Evolutionary conservation across 495 filamentous ascomycete species (phyloP), one percentile per base, ranked within the genome.

Genomic region (Mytilinidion resinicola): DNA sequence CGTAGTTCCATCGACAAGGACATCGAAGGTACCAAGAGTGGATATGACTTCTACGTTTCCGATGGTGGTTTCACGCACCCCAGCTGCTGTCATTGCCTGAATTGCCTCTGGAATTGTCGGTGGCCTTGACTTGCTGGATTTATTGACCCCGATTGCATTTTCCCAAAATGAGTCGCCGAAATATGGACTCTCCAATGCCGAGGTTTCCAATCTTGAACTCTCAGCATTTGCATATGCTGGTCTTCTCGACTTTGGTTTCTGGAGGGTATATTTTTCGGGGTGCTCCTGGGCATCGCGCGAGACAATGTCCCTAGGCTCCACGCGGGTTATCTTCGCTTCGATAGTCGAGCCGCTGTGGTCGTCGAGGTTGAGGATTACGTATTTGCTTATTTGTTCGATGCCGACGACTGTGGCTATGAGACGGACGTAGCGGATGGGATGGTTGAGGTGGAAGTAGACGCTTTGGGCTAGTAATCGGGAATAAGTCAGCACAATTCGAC

Each of bases 361-460:
- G 61, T 97, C 93, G 25, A 97, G 64, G 0, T 81, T 88, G 43
- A 90, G 80, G 55, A 88, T 71, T 17, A 78, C 82, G 57, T 78
- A 80, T 5, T 73, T 76, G 54, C 76, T 56, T 41, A 64, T 79
- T 17, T 89, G 82, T 57, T 89, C 85, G 53, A 90, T 76, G 11
- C 88, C 86, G 48, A 95, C 85, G 17, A 98, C 79, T 11, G 79
- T 30, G 11, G 92, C 93, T 20, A 86, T 79, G 15, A 96, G 64
- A 60, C 85, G 82, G 41, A 93, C 82, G 81, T 84, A 96, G 77
- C 84, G 85, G 58, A 97, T 86, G 0, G 95, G 93, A 71, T 97
- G 90, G 75, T 96, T 96, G 36, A 79, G 67, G 74, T 86, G 77
- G 74, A 92, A 91, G 74, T 82, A 93, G 17, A 92, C 73, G 64